Evolutionary conservation across 345 rosid genomes (phyloP).

Genomic region (Populus euphratica): DNA sequence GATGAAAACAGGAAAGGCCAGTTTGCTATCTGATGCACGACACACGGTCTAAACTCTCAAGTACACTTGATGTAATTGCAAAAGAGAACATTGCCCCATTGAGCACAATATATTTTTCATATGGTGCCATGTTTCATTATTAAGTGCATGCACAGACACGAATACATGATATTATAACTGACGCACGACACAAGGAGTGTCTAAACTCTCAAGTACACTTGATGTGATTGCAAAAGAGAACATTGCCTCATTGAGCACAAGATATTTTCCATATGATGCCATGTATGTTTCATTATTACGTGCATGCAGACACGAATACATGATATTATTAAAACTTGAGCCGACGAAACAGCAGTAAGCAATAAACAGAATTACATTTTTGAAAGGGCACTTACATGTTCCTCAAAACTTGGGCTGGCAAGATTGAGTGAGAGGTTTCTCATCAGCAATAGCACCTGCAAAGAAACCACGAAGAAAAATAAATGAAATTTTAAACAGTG

Average conservation of each 20-base stretch:
- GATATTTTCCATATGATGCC: not conserved
- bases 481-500: not conserved
- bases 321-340: not conserved
- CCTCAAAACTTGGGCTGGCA: slow-evolving; percentile 83
- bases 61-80: not conserved
- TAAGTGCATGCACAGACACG: not conserved
- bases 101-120: not conserved
- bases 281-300: not conserved
- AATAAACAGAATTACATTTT: slow-evolving; percentile 3
- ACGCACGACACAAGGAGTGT: no score
- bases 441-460: slow-evolving; percentile 81
- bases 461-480: slow-evolving; percentile 18
- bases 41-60: not conserved
- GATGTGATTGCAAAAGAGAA: not conserved
- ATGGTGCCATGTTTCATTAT: not conserved
- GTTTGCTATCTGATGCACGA: not conserved
- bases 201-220: not conserved
- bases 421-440: slow-evolving; percentile 89
- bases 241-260: not conserved
- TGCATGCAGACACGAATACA: not conserved
- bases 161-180: not conserved
- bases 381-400: slow-evolving; percentile 60
- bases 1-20: not conserved
- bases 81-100: not conserved
- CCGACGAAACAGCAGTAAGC: not conserved